Evolutionary conservation across 805 yeast genomes (phyloP), one percentile per base, ranked within the genome.

Genomic region (Maudiozyma bulderi): DNA sequence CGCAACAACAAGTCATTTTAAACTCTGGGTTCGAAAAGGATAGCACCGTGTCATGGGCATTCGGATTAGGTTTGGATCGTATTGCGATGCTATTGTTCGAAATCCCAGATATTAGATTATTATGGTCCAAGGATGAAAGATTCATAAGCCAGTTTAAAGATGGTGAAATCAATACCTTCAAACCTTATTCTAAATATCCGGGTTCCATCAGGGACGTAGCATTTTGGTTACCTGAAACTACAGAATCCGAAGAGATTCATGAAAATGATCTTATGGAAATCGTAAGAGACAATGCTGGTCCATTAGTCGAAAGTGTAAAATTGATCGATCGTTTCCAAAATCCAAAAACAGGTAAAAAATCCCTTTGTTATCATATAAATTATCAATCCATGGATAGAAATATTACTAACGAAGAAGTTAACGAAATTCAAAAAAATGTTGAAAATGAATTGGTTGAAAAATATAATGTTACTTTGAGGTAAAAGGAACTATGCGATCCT

Each of bases 381-480:
- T 93, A 88, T 69, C 98, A 93, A 69, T 85, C 96, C 1, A 90
- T 93, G 97, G 97, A 91, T 58, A 78, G 96, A 59, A 84, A 85
- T 50, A 72, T 93, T 56, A 87, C 95, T 29, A 88, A 85, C 62
- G 83, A 78, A 1, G 98, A 93, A 64, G 76, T 93, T 48, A 91
- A 91, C 61, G 72, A 59, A 1, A 69, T 88, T 44, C 95, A 93
- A 61, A 76, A 76, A 1, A 64, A 70, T 39, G 86, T 91, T 29
- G 80, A 86, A 53, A 56, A 64, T 0, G 76, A 75, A n/a, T 72
- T 93, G 55, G 70, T 67, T 15, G 61, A 71, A 6, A 69, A 63
- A 43, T 83, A 74, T 58, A 70, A 72, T 3, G 81, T 89, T 8
- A 81, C 78, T 54, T 66, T 89, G 51, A 77, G 81, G 53, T 73